A percentile compares a stretch with the other conserved stretches of the same genome.
phyloP scores from a whole-genome alignment of 1,139 yeast species.

The Yamadazyma membranifaciens region DNA sequence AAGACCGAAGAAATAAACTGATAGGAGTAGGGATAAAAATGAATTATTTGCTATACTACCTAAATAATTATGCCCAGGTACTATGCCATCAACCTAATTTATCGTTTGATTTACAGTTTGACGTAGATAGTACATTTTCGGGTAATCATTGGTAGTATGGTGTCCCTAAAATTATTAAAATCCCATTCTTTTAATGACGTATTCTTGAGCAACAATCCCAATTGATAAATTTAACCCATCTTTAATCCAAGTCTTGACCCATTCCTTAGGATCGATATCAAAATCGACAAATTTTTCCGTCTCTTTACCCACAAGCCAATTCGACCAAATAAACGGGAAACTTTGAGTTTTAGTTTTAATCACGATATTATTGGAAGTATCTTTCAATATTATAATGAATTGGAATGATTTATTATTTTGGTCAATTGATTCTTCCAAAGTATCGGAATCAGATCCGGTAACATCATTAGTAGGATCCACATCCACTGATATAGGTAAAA shows the following conservation, averaged over 20 bases:
- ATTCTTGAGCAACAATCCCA: constrained; percentile 87
- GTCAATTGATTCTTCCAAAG: constrained; percentile 42
- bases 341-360: constrained; percentile 81
- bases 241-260: constrained; percentile 94
- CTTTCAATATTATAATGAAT: constrained; percentile 73
- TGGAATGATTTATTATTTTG: constrained; percentile 40
- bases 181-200: constrained; percentile 92
- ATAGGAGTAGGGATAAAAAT: too few relatives aligned
- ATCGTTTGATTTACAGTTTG: too few relatives aligned
- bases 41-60: too few relatives aligned
- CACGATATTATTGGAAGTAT: constrained; percentile 72
- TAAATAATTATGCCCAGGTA: too few relatives aligned
- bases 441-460: constrained; percentile 17
- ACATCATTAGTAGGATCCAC: constrained; percentile 19
- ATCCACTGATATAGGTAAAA: constrained; percentile 54
- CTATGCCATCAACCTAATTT: too few relatives aligned
- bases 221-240: constrained; percentile 77
- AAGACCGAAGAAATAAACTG: too few relatives aligned
- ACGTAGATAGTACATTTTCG: too few relatives aligned
- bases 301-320: constrained; percentile 66
- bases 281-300: constrained; percentile 28
- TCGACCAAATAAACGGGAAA: constrained; percentile 85
- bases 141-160: too few relatives aligned
- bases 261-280: constrained; percentile 79
- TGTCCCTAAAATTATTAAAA: too few relatives aligned